Percentiles rank a stretch among this genome's conserved stretches.
Evolutionary conservation across 2,329 filamentous ascomycete species (phyloP).

Genomic region (Ceratocystis alfenasii): DNA sequence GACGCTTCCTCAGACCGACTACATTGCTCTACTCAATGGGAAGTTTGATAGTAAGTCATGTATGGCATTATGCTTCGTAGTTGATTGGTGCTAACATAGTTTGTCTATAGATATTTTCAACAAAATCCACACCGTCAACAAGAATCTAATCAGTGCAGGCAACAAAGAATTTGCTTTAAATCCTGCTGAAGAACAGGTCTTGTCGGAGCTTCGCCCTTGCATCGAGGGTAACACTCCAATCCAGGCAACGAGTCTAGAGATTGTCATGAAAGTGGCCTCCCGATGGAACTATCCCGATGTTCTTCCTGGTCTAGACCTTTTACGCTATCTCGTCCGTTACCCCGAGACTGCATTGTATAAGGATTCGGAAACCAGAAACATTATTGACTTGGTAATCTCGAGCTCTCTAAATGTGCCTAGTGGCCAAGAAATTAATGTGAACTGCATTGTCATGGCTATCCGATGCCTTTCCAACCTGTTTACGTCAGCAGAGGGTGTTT

Average conservation of each 20-base stretch:
- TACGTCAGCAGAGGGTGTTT: slow-evolving; percentile 57
- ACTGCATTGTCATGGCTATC: slow-evolving; percentile 77
- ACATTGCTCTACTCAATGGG: slow-evolving; percentile 55
- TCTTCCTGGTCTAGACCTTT: slow-evolving; percentile 71
- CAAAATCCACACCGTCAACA: slow-evolving; percentile 65
- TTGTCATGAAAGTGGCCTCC: slow-evolving; percentile 61
- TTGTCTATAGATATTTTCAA: slow-evolving; percentile 51
- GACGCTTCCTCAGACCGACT: slow-evolving; percentile 61
- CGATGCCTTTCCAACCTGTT: slow-evolving; percentile 79
- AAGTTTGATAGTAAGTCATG: slow-evolving; percentile 46
- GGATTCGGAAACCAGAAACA: slow-evolving; percentile 41
- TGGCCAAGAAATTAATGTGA: slow-evolving; percentile 49
- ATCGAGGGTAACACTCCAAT: slow-evolving; percentile 48
- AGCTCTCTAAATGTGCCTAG: slow-evolving; percentile 35
- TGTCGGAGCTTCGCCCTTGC: slow-evolving; percentile 50
- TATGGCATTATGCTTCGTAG: not conserved
- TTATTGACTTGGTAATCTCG: slow-evolving; percentile 45
- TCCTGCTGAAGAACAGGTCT: slow-evolving; percentile 52
- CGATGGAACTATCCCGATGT: slow-evolving; percentile 71
- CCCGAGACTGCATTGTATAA: slow-evolving; percentile 52
- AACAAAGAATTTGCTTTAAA: slow-evolving; percentile 65
- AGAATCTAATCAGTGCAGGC: slow-evolving; percentile 56
- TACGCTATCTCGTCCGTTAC: slow-evolving; percentile 67
- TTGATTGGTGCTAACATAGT: slow-evolving; percentile 24
- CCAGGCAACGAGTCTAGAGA: slow-evolving; percentile 42